Evolutionary conservation across 2,329 filamentous ascomycete genomes (phyloP).

Genomic region (Penicillium sp.): DNA sequence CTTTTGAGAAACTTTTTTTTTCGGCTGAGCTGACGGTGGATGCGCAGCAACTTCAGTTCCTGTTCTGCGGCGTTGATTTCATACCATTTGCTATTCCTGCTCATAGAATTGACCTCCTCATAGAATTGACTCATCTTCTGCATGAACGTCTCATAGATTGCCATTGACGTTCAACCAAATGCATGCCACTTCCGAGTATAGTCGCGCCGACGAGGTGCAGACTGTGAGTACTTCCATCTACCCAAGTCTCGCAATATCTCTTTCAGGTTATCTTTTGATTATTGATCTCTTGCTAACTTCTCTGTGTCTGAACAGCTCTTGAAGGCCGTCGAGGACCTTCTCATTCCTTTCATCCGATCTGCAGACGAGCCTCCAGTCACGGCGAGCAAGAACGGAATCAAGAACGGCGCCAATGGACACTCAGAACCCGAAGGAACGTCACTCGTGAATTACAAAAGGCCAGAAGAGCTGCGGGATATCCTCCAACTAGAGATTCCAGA

Average conservation of each 20-base stretch:
- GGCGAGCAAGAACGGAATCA: conserved; percentile 13
- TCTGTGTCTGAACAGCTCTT: conserved; percentile 31
- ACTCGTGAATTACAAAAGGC: conserved; percentile 65
- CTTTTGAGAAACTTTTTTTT: conserved; percentile 18
- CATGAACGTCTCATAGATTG: background rate
- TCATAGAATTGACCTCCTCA: background rate
- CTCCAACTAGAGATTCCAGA: conserved; percentile 57
- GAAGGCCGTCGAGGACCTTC: conserved; percentile 44
- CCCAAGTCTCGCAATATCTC: background rate
- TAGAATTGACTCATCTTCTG: background rate
- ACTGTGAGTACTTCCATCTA: conserved; percentile 36
- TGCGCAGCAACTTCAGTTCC: background rate
- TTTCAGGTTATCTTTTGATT: background rate
- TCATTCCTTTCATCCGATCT: conserved; percentile 48
- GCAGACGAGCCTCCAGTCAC: conserved; percentile 37
- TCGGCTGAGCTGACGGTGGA: background rate
- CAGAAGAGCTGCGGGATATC: conserved; percentile 60
- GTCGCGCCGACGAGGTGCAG: conserved; percentile 45
- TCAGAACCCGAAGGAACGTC: conserved; percentile 60
- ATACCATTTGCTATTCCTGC: background rate
- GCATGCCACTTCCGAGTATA: conserved; percentile 22
- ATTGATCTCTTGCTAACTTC: background rate
- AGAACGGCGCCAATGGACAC: conserved; percentile 46
- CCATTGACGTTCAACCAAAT: conserved; percentile 19
- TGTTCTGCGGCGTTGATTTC: background rate